Evolutionary conservation across 805 yeast species (phyloP).

Genomic region (Wickerhamomyces ciferrii): DNA sequence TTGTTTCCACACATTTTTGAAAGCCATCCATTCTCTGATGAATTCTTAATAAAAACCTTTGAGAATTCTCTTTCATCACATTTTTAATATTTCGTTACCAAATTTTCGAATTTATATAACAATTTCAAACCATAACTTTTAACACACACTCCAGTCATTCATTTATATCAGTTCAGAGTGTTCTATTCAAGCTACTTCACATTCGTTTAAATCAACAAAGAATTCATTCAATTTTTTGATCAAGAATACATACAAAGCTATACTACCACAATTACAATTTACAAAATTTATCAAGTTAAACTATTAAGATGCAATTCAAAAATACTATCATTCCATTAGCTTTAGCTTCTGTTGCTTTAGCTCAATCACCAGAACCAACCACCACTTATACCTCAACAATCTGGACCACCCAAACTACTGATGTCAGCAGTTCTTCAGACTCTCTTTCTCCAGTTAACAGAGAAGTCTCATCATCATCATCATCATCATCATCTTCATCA

Average conservation of each 20-base stretch:
- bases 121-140: background rate
- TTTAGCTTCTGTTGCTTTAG: conserved; percentile 25
- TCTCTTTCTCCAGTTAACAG: conserved; percentile 2
- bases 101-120: too few relatives aligned
- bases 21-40: background rate
- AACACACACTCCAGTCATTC: conserved; percentile 25
- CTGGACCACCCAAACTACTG: conserved; percentile 21
- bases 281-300: background rate
- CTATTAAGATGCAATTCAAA: conserved; percentile 20
- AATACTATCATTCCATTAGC: conserved; percentile 17
- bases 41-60: background rate
- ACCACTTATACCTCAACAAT: conserved; percentile 34
- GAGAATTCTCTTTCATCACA: conserved; percentile 3
- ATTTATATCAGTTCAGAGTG: conserved; percentile 22
- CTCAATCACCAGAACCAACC: conserved; percentile 29
- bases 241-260: background rate
- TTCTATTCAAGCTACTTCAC: background rate
- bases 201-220: background rate
- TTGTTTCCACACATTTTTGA: background rate
- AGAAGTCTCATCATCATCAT: conserved; percentile 13
- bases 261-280: too few relatives aligned
- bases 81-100: background rate
- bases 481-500: conserved; percentile 17
- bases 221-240: background rate
- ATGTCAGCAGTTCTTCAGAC: background rate